Evolutionary conservation across 2,329 filamentous ascomycete species (phyloP).

Genomic region (Aureobasidium mangrovei): DNA sequence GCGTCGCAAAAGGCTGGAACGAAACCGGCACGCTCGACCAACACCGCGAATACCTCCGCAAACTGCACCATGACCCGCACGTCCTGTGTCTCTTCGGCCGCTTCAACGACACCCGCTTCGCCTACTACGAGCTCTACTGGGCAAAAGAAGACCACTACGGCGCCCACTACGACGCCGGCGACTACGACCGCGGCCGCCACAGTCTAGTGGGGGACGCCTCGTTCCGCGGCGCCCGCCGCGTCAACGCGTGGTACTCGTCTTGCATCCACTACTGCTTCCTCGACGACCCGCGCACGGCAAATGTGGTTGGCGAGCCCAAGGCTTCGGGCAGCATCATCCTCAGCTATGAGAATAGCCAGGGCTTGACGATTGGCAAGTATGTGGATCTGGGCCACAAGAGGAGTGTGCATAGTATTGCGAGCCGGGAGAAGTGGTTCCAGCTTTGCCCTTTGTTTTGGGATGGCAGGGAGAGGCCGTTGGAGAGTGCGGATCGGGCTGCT

Average conservation of each 20-base stretch:
- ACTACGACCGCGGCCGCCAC: conserved; percentile 52
- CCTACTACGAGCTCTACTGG: conserved; percentile 78
- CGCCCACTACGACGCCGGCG: conserved; percentile 47
- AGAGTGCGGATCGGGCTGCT: conserved; percentile 20
- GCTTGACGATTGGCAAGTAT: conserved; percentile 54
- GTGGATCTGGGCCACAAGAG: conserved; percentile 34
- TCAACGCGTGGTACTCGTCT: conserved; percentile 50
- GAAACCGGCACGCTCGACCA: conserved; percentile 67
- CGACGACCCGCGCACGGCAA: conserved; percentile 47
- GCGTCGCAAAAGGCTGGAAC: conserved; percentile 72
- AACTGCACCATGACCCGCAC: conserved; percentile 62
- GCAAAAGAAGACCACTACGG: conserved; percentile 57
- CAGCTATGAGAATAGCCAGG: conserved; percentile 66
- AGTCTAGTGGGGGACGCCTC: conserved; percentile 49
- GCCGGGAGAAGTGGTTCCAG: conserved; percentile 35
- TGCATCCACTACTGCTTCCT: conserved; percentile 53
- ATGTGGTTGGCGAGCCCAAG: conserved; percentile 60
- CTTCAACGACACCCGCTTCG: conserved; percentile 63
- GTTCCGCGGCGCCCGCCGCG: conserved; percentile 47
- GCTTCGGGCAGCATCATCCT: conserved; percentile 61
- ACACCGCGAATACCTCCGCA: conserved; percentile 62
- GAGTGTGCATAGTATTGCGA: conserved; percentile 30
- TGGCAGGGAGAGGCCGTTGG: conserved; percentile 25
- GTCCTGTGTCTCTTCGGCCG: conserved; percentile 60
- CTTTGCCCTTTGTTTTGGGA: conserved; percentile 43